Evolutionary conservation across 768 basidiomycete species (phyloP), one percentile per base, ranked within the genome.

Genomic region (Suillus decipiens): DNA sequence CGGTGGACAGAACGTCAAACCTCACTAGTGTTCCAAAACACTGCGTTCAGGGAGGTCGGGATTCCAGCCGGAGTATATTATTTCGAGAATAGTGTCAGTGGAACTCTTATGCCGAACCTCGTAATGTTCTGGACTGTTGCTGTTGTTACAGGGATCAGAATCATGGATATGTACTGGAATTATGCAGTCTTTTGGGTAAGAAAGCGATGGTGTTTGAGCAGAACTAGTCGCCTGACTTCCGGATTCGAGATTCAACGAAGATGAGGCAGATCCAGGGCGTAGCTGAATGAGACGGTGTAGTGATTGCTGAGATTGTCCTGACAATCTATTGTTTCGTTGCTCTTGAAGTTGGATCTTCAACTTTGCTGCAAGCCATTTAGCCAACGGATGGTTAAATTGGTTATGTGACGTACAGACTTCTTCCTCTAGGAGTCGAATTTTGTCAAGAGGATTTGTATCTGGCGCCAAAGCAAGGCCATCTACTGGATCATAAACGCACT

Each of bases 401-500:
- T 55, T 17, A 33, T 33, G 41, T 61, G 57, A 70, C 82, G 66
- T 72, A 92, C 92, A 80, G 67, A 94, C 87, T 79, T 93, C 86
- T 62, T 86, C 86, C 74, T 94, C 92, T 19, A 94, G 78, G 47
- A 87, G 82, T 63, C 83, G 84, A 62, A 94, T 92, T 73, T 89
- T 91, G 64, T 92, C 89, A 14, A 85, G 69, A n/a, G 91, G 90
- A 73, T 93, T 89, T 14, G 84, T 86, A 63, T 93, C 90, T 56
- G 91, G 84, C 24, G 89, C 88, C 43, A 94, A 82, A 9, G 86
- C 81, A 42, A 93, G 74, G 19, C 92, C 93, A 73, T 94, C 92
- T 17, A 93, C 87, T 2, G 92, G 92, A 75, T 95, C 92, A 72
- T 95, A 95, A 11, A 85, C 85, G 69, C 92, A 95, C 69, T 89